Base-by-base conservation (phyloP, 805 yeast species). In the Suhomyces vadensis region DNA sequence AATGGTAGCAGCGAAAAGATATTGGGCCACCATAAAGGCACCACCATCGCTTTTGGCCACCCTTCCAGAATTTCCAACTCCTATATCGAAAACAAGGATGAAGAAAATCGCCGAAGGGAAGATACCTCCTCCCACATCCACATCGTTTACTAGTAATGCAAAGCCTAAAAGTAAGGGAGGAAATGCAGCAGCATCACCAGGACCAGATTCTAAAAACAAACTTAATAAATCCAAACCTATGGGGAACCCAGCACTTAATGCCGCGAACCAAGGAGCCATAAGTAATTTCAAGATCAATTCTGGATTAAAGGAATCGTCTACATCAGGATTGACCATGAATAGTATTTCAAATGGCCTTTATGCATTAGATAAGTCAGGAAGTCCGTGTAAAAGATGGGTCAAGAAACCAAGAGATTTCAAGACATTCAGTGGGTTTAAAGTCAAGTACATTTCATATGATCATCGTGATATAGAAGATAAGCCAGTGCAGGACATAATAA, bases 401-500 rank as follows among this genome's bases (percentile, higher is more conserved):
- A 69, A 69, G 48, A 56, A 55, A 17, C 58, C 67, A 2, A 43
- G 60, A 8, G 57, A 60, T 42, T 69, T 71, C 54, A 71, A 71
- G 61, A 68, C 75, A 1, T 71, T 71, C 52, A 66, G 67, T 36
- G 77, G 77, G 9, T 71, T 65, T 55, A 69, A 69, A 50, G 61
- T 69, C 9, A 56, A 56, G 37, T 57, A 64, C 43, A 39, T 37
- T 14, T 27, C 53, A 8, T 71, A 58, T 47, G 58, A 55, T 29
- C 60, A 63, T 33, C 23, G 14, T 19, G 24, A 19, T 14, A 16
- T 11, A 25, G 69, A 67, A 42, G 46, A 53, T 24, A 40, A 6
- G 16, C 27, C 21, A 31, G 42, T 29, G 7, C 4, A 39, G 33
- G 42, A 16, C 17, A 16, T 23, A 16, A 21, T 25, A 17, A 40